Evolutionary conservation across 371 early-diverging fungal genomes (phyloP).

Genomic region (Zancudomyces culisetae): DNA sequence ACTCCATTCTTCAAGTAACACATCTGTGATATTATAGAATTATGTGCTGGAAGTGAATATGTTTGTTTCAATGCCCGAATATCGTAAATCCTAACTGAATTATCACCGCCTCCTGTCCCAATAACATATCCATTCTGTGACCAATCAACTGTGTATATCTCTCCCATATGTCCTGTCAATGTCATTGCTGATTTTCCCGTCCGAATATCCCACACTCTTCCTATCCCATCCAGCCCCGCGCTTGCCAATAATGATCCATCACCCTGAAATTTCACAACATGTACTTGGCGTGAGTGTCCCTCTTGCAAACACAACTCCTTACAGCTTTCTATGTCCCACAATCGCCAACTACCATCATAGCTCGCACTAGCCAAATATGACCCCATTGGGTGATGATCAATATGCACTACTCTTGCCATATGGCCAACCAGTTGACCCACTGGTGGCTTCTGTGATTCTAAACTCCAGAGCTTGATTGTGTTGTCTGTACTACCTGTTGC

Average conservation of each 20-base stretch:
- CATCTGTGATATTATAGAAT: slow-evolving; percentile 65
- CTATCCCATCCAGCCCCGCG: slow-evolving; percentile 76
- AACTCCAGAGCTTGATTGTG: slow-evolving; percentile 56
- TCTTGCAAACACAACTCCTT: slow-evolving; percentile 73
- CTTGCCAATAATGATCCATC: slow-evolving; percentile 84
- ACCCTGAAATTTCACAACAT: slow-evolving; percentile 68
- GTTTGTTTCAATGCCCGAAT: slow-evolving; percentile 53
- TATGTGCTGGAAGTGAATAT: slow-evolving; percentile 83
- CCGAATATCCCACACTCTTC: slow-evolving; percentile 88
- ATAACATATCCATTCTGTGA: slow-evolving; percentile 57
- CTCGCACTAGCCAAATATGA: slow-evolving; percentile 68
- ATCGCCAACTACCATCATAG: slow-evolving; percentile 83
- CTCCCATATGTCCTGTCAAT: slow-evolving; percentile 78
- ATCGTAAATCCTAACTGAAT: slow-evolving; percentile 79
- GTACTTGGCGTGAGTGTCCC: slow-evolving; percentile 84
- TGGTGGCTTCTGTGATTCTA: slow-evolving; percentile 51
- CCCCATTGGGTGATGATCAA: slow-evolving; percentile 83
- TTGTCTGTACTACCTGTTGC: slow-evolving; percentile 69
- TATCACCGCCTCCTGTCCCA: slow-evolving; percentile 63
- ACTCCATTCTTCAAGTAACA: slow-evolving; percentile 32
- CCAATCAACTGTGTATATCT: slow-evolving; percentile 75
- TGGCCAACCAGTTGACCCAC: slow-evolving; percentile 65
- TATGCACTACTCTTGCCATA: slow-evolving; percentile 57
- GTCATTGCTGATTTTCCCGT: slow-evolving; percentile 76
- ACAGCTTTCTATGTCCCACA: slow-evolving; percentile 72